Conservation (phyloP, 202 grass and related monocot species). For the Saccharum hybrid region DNA sequence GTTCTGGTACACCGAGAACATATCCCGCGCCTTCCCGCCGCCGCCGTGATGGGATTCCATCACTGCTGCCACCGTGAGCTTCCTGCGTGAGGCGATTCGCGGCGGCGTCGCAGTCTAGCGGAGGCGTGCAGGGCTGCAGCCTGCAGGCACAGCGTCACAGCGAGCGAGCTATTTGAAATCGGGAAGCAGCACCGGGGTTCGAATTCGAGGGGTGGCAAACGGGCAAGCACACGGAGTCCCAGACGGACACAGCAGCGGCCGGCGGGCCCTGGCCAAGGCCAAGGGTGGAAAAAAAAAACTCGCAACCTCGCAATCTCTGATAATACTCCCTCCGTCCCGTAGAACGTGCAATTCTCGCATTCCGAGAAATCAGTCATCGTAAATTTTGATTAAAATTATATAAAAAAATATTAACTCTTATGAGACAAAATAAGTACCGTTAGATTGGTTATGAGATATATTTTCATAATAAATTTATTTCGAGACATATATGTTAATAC, state of each 20-base stretch:
- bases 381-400: no score
- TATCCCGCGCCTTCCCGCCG: slow-evolving; percentile 54
- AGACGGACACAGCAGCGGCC: neutral
- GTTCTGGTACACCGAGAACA: slow-evolving; percentile 86
- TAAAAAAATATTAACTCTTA: no score
- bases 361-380: no score
- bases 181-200: slow-evolving; percentile 19
- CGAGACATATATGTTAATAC: no score
- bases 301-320: no score
- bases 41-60: slow-evolving; percentile 36
- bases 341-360: no score
- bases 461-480: no score
- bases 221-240: neutral
- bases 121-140: neutral
- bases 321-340: no score
- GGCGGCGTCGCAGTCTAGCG: slow-evolving; percentile 29
- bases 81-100: slow-evolving; percentile 30
- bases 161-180: slow-evolving; percentile 45
- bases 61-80: slow-evolving; percentile 9
- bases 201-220: neutral
- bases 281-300: no score
- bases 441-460: no score
- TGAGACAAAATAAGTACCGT: no score
- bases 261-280: no score
- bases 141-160: neutral